Base-by-base conservation (phyloP, 805 yeast genomes). In the Priceomyces medius region DNA sequence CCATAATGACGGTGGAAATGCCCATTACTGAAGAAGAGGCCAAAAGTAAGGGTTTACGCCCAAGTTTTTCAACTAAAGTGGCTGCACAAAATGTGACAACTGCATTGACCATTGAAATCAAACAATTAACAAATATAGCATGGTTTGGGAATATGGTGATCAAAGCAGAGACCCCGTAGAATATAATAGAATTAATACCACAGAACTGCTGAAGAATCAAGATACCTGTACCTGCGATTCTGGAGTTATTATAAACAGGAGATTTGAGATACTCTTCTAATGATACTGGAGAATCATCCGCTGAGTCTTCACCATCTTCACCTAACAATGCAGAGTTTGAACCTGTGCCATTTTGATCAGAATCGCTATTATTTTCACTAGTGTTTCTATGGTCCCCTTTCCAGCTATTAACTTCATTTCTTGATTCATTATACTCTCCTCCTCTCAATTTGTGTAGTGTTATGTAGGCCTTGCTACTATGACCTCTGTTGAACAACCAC, bases 131-230 rank as follows among this genome's bases (percentile, higher is more conserved):
- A 7, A 75, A 51, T 4, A 85, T 77, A 2, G 97, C 83, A 41
- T 78, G 71, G 9, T 77, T 65, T 2, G 98, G 97, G 47, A 88
- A 74, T 3, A 85, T 66, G 6, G 78, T 67, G n/a, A 82, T 71
- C 38, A 93, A 69, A 1, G 91, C 85, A 10, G 87, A 79, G 4
- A 91, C 97, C 3, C 99, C 99, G 60, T 91, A 93, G 58, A 91
- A 88, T 16, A 93, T 80, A 45, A 93, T 88, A 2, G 96, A 81
- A 61, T 93, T 93, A 58, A 93, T 87, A 24, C 99, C 99, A 52
- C 88, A 81, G 43, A 91, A 79, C 61, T 93, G 99, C 66, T 93
- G 99, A 13, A 90, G 83, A 16, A 83, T 66, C 71, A 90, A 77
- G 13, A 88, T 74, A 2, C 84, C 79, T 0, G 89, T 79, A 7